These are phyloP conservation scores for Penicillium salamii DNA, from an alignment of 495 filamentous ascomycete genomes.

Conservation along the genomic window DNA sequence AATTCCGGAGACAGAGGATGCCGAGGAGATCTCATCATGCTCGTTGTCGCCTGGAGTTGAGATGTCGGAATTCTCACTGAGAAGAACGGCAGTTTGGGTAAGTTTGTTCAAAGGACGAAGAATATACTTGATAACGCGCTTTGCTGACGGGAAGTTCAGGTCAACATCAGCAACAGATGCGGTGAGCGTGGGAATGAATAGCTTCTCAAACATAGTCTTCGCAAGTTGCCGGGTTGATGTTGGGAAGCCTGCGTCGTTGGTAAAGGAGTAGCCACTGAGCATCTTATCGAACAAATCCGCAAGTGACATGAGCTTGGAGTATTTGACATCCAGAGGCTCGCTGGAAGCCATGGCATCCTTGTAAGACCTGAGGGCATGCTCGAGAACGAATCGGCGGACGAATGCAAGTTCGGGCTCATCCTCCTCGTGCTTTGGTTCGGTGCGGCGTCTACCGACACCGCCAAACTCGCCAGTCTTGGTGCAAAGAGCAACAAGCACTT, in stretches of 20 bases:
- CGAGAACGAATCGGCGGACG: conserved; percentile 89
- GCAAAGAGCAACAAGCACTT: conserved; percentile 81
- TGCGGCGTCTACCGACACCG: conserved; percentile 34
- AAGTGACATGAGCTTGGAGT: conserved; percentile 77
- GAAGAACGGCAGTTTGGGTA: conserved; percentile 77
- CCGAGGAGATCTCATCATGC: conserved; percentile 86
- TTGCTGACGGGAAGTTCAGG: conserved; percentile 88
- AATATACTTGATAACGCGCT: conserved; percentile 93
- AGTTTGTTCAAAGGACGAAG: conserved; percentile 82
- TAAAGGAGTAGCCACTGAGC: conserved; percentile 73
- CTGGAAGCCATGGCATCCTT: conserved; percentile 78
- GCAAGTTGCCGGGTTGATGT: conserved; percentile 67
- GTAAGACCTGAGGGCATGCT: conserved; percentile 88
- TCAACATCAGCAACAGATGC: conserved; percentile 95
- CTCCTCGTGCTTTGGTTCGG: conserved; percentile 56
- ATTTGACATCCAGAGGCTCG: conserved; percentile 82
- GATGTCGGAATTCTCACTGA: conserved; percentile 77
- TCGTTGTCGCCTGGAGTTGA: conserved; percentile 64
- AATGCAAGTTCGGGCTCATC: conserved; percentile 88
- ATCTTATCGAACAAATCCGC: conserved; percentile 92
- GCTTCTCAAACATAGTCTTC: conserved; percentile 97
- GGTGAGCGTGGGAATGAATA: conserved; percentile 83
- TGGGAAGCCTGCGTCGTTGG: conserved; percentile 43
- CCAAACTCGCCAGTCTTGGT: conserved; percentile 75
- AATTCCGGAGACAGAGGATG: conserved; percentile 83